Evolutionary conservation across 441 rosid species (phyloP).

Genomic region (Croton setiger): DNA sequence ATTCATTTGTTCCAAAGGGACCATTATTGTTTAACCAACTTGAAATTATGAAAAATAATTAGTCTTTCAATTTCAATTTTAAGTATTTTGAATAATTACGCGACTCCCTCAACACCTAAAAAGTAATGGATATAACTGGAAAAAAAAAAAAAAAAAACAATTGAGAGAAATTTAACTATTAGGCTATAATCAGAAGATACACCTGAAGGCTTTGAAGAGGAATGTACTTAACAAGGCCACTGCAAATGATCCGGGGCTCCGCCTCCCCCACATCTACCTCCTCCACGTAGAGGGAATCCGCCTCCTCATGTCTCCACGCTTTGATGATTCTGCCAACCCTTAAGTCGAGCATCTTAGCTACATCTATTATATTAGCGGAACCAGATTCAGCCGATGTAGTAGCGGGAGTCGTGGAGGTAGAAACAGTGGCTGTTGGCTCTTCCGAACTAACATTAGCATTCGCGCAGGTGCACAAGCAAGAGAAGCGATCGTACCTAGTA

Average conservation of each 20-base stretch:
- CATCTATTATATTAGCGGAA: constrained; percentile 33
- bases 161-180: too few relatives aligned
- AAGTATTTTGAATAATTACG: too few relatives aligned
- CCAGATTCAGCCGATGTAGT: constrained; percentile 22
- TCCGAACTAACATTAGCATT: constrained; percentile 23
- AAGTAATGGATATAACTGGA: too few relatives aligned
- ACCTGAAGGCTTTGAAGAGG: constrained; percentile 70
- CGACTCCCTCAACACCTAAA: too few relatives aligned
- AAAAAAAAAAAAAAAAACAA: too few relatives aligned
- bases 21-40: too few relatives aligned
- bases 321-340: constrained; percentile 74
- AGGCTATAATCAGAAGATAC: background rate
- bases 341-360: constrained; percentile 66
- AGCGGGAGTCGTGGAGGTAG: constrained; percentile 19
- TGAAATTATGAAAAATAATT: too few relatives aligned
- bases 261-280: constrained; percentile 85
- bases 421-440: background rate
- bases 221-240: constrained; percentile 81
- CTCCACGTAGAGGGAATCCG: constrained; percentile 82
- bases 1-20: too few relatives aligned
- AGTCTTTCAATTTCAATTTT: too few relatives aligned
- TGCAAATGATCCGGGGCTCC: constrained; percentile 75
- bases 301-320: constrained; percentile 93
- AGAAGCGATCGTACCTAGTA: background rate
- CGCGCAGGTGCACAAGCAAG: constrained; percentile 35